Base-by-base conservation (phyloP, 805 yeast species). In the Saccharomycopsis selenospora region DNA sequence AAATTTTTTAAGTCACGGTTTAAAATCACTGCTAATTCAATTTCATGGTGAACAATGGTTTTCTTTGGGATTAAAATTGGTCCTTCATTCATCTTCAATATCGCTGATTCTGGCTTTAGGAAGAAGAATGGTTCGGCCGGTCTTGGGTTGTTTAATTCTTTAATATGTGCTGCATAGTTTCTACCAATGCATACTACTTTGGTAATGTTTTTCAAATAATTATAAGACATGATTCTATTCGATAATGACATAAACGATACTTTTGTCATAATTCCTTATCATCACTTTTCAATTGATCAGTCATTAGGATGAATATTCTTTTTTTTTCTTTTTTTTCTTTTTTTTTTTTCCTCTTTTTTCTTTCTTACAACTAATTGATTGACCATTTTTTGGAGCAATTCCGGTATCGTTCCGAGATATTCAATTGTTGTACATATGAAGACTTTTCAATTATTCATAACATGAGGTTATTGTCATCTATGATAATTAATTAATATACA, bases 171-270 rank as follows among this genome's bases (percentile, higher is more conserved):
- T n/a, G 88, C 95, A 63, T 89, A 93, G 66, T 93, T 93, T 59
- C 99, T 82, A 41, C 99, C 99, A 56, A 93, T 91, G 66, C 99
- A 93, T 14, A 93, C 76, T 60, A 91, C 77, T 67, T 93, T 93
- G 30, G 82, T 74, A 2, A 87, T 89, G 17, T 68, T 59, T 49
- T 76, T 79, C 38, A 81, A 67, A 61, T 82, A 85, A 26, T 68
- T 63, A 59, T 60, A 70, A 29, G 76, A 70, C 80, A 76, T 76
- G 10, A 20, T 33, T 33, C 38, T 4, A 33, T 33, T 20, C 17
- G 38, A 17, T 33, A 33, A 14, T 33, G 38, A 14, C 38, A 33
- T 33, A 20, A 33, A 33, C 10, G 38, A 33, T 17, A 33, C 38
- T 10, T 33, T 33, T 4, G 38, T 33, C 38, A 33, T 33, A 33